Conservation (phyloP, 2,329 filamentous ascomycete species). For the Colletotrichum nymphaeae region DNA sequence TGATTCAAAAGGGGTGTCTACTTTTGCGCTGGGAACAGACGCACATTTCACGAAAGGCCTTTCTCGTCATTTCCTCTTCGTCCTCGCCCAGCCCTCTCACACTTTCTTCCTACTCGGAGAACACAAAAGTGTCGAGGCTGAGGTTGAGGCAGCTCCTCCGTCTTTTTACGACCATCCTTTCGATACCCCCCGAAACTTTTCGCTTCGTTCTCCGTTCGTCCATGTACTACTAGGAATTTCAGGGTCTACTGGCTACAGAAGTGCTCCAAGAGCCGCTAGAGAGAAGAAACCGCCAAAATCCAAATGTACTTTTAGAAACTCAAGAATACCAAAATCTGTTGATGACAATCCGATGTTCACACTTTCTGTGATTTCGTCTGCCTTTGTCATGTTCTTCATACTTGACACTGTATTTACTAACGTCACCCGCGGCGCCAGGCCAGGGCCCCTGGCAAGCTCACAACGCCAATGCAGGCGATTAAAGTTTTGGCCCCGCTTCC, state of each 20-base stretch:
- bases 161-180: conserved; percentile 27
- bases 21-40: conserved; percentile 10
- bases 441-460: conserved; percentile 2
- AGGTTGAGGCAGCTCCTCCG: conserved; percentile 2
- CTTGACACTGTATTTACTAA: neutral
- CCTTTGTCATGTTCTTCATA: neutral
- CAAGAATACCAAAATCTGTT: neutral
- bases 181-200: conserved; percentile 32
- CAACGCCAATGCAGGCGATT: neutral
- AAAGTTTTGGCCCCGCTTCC: conserved; percentile 5
- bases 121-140: neutral
- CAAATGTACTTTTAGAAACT: neutral
- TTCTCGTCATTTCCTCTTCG: conserved; percentile 1
- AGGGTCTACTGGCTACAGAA: conserved; percentile 3
- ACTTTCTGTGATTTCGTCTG: too few species aligned
- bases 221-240: conserved; percentile 27
- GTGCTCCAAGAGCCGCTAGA: neutral
- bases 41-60: neutral
- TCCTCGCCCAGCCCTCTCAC: neutral
- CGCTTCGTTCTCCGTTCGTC: conserved; percentile 18
- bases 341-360: neutral
- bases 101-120: conserved; percentile 7
- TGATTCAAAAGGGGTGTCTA: conserved; percentile 16
- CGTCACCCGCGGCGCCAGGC: neutral
- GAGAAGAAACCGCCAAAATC: neutral